A percentile compares a stretch with the other conserved stretches of the same genome.
Conservation (phyloP, 225 moss, liverwort and hornwort genomes). For the Lunularia cruciata region DNA sequence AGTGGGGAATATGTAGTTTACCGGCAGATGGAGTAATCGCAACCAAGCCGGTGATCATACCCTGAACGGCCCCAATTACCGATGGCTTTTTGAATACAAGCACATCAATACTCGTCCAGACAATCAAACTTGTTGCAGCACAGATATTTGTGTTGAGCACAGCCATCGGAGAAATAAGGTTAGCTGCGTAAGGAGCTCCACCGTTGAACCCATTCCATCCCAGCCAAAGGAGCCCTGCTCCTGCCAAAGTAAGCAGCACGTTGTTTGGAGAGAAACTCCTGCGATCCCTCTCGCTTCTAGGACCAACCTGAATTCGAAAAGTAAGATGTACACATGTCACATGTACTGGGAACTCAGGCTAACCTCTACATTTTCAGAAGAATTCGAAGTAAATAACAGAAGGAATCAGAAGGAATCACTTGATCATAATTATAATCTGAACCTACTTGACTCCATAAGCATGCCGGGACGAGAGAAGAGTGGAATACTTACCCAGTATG, state of each 20-base stretch:
- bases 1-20: background rate
- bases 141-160: conserved; percentile 33
- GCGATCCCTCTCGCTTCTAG: conserved; percentile 26
- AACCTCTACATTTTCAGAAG: too few species aligned
- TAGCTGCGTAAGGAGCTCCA: conserved; percentile 28
- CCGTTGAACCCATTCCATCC: conserved; percentile 36
- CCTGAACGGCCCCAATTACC: conserved; percentile 35
- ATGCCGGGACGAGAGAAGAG: too few species aligned
- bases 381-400: too few species aligned
- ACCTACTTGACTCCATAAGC: too few species aligned
- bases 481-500: conserved; percentile 35
- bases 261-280: conserved; percentile 35
- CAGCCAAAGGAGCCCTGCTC: conserved; percentile 38
- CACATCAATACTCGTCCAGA: conserved; percentile 30
- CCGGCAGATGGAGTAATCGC: conserved; percentile 36
- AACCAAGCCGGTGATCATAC: conserved; percentile 42
- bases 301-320: conserved; percentile 34
- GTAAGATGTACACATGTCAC: too few species aligned
- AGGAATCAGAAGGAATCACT: too few species aligned
- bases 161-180: conserved; percentile 22
- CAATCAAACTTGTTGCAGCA: conserved; percentile 33
- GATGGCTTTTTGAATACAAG: conserved; percentile 16
- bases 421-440: too few species aligned
- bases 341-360: too few species aligned
- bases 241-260: conserved; percentile 30